phyloP scores from a whole-genome alignment of 306 rosid species.

The Rubus idaeus region DNA sequence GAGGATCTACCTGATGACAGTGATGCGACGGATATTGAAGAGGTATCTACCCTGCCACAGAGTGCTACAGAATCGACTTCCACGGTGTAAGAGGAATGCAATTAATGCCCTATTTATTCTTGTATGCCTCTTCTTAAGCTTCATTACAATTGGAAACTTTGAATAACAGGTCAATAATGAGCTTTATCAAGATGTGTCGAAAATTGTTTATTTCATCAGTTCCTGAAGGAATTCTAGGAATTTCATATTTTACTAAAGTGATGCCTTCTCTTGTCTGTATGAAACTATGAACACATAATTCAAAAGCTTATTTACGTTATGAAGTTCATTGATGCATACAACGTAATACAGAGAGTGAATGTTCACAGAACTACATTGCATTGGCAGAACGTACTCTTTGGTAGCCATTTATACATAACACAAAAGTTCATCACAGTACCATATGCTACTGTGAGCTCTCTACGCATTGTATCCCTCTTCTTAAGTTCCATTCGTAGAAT shows the following conservation, averaged over 20 bases:
- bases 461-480: background rate
- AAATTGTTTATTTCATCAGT: background rate
- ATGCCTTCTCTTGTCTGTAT: background rate
- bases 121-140: background rate
- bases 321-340: background rate
- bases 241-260: background rate
- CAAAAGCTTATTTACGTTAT: background rate
- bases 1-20: background rate
- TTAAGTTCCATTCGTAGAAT: background rate
- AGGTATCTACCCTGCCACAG: background rate
- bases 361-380: too few species aligned
- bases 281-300: background rate
- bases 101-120: background rate
- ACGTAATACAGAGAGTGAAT: too few species aligned
- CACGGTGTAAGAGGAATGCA: background rate
- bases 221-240: background rate
- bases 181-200: background rate
- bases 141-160: background rate
- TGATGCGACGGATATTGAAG: background rate
- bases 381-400: too few species aligned
- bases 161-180: background rate
- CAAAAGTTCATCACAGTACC: background rate
- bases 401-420: too few species aligned
- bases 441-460: background rate
- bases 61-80: background rate